Base-by-base conservation (phyloP, 176 grass and related monocot genomes). In the Triticum urartu region DNA sequence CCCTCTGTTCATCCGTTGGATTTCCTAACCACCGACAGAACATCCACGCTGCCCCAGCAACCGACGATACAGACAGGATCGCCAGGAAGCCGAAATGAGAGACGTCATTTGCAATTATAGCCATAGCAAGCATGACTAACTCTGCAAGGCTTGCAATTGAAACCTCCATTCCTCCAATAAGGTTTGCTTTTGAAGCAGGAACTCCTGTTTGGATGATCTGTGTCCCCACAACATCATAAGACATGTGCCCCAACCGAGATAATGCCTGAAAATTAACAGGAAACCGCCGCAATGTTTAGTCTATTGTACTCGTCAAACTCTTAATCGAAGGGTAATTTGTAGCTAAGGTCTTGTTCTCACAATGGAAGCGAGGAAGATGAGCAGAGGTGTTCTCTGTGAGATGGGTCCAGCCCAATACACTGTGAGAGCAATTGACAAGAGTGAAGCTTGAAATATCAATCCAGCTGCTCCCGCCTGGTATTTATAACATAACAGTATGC, bases 141-240 rank as follows among this genome's bases (percentile, higher is more conserved):
- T 99, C 97, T 28, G 97, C 97, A 59, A 99, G 90, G 85, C 97
- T 96, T 79, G 94, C 92, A 84, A 99, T 99, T 40, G 97, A 96
- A 62, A 96, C 90, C 68, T 99, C 97, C 42, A 95, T 99, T 64
- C 90, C 83, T 52, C 94, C 97, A 2, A 99, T 99, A 75, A 99
- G 90, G 81, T 99, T 99, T 90, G 92, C 97, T 89, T 96, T 99
- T 48, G 92, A 89, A 64, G 89, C 78, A 11, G 94, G 94, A 36
- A 96, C 90, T n/a, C 97, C 97, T 11, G 90, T 99, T 77, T 99
- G 97, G 72, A 99, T 87, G 17, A 99, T 99, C 81, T 99, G 97
- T 34, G 97, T 99, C 40, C 94, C 97, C 0, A 96, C 92, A 78
- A 96, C 92, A 84, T 99, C 97, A 78, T 99, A 99, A 72, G 97